phyloP scores from a whole-genome alignment of 768 basidiomycete species.

The Kondoa subrosea region DNA sequence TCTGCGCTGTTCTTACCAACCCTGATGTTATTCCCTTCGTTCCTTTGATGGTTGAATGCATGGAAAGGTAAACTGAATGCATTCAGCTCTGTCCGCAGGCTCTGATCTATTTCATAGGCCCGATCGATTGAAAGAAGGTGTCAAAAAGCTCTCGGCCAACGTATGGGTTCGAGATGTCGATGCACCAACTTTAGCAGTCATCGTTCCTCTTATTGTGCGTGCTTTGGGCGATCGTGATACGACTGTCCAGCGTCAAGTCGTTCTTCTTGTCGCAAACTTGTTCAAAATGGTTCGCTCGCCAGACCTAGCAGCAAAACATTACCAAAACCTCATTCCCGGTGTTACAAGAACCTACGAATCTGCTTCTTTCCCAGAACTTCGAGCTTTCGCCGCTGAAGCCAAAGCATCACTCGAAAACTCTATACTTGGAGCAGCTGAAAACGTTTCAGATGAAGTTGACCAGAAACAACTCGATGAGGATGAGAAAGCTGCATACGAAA shows the following conservation, averaged over 20 bases:
- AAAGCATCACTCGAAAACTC: conserved; percentile 46
- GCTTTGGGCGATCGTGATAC: conserved; percentile 88
- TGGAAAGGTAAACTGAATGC: conserved; percentile 31
- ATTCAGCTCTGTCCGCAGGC: conserved; percentile 73
- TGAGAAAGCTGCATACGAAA: conserved; percentile 18
- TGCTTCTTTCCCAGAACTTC: conserved; percentile 93
- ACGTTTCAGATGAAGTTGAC: conserved; percentile 46
- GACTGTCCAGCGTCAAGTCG: conserved; percentile 80
- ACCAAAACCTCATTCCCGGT: conserved; percentile 71
- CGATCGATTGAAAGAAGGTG: conserved; percentile 62
- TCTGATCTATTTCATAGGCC: conserved; percentile 68
- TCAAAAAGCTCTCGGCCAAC: conserved; percentile 84
- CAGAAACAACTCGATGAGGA: conserved; percentile 25
- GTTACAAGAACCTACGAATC: conserved; percentile 75
- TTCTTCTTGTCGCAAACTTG: conserved; percentile 86
- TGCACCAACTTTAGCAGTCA: conserved; percentile 84
- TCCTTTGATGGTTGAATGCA: conserved; percentile 66
- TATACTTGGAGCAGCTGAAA: conserved; percentile 32
- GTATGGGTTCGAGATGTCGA: conserved; percentile 97
- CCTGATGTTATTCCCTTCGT: conserved; percentile 82
- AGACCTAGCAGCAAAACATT: conserved; percentile 70
- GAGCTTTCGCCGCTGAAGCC: conserved; percentile 77
- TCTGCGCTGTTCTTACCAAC: conserved; percentile 82
- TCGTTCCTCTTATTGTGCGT: conserved; percentile 76
- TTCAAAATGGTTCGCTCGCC: conserved; percentile 93